Base-by-base conservation (phyloP, 1,284 basidiomycete species). In the Tylopilus sp. region DNA sequence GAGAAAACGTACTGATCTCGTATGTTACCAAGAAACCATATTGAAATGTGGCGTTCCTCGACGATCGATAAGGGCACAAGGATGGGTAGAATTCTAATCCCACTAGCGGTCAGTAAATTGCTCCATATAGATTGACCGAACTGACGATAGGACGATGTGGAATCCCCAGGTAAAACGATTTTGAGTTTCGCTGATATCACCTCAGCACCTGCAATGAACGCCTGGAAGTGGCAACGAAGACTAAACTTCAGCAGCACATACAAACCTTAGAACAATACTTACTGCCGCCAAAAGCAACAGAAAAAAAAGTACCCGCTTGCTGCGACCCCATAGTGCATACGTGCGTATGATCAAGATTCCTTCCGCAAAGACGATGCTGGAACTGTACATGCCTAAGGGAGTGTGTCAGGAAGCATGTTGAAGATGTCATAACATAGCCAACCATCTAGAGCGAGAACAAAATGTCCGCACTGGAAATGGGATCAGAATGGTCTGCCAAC, bases 271-370 rank as follows among this genome's bases (percentile, higher is more conserved):
- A 34, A 44, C 20, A 35, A 28, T 29, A 49, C 61, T 44, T 24
- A 64, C 62, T 24, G 9, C 57, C 5, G 54, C 61, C 46, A 64
- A 42, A 31, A 48, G 20, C 20, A 66, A 14, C 4, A 67, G 52
- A 34, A 62, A 44, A 15, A 42, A 7, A 1, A 63, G 59, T 7
- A 64, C 36, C 8, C 29, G 53, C 46, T 38, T 55, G 31, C 49
- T 66, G 20, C 55, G 56, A 43, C 43, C 46, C 61, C 63, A 63
- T 37, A 65, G 42, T n/a, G 65, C 55, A 21, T 64, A 63, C 24
- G 61, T 65, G 28, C 62, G 63, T 7, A 62, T 43, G 34, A 65
- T 62, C 44, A 63, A 52, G 24, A 62, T 51, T 7, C 49, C 57
- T 42, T 65, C 65, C 4, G 65, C 43, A 10, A 53, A 46, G 14